Base-by-base conservation (phyloP, 805 yeast genomes). In the Kregervanrija pseudodelftensis region DNA sequence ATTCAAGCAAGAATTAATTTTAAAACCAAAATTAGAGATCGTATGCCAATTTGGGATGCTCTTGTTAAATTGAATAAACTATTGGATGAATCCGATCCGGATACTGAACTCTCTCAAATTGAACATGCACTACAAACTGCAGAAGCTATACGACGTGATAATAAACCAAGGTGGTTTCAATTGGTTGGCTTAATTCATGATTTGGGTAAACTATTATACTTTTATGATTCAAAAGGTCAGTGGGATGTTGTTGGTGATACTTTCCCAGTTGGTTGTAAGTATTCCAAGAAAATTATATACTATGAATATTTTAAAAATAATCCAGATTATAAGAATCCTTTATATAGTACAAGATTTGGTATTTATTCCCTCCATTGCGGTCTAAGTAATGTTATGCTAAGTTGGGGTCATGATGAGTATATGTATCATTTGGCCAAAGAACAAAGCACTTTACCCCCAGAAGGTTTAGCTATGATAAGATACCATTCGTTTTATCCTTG, bases 231-330 rank as follows among this genome's bases (percentile, higher is more conserved):
- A 11, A 70, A 77, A 52, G 88, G 88, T 8, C 88, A 82, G 58
- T 82, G 88, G 88, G 87, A 82, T 56, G 89, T 82, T 30, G 89
- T 82, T 15, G 89, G 89, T 5, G 89, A 82, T 57, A 82, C 88
- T 3, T 82, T 82, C 54, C 85, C 88, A 0, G 85, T 82, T 22
- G 89, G 89, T 3, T 82, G 89, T 58, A 71, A 72, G 47, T 81
- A 72, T 54, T 79, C 77, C 53, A 73, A 73, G 46, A 72, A 74
- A 49, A 79, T 77, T 40, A 80, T 82, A 11, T 77, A 76, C 51
- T 73, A 79, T 37, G 82, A 79, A 33, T 76, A 72, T 49, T 82
- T 82, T 59, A 68, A 72, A 44, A 61, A 65, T 16, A 82, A 82
- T 57, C 82, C 83, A 1, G 89, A 82, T 56, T 67, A 65, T 42